Evolutionary conservation across 2,329 filamentous ascomycete species (phyloP).

Genomic region (Aspergillus luchuensis): DNA sequence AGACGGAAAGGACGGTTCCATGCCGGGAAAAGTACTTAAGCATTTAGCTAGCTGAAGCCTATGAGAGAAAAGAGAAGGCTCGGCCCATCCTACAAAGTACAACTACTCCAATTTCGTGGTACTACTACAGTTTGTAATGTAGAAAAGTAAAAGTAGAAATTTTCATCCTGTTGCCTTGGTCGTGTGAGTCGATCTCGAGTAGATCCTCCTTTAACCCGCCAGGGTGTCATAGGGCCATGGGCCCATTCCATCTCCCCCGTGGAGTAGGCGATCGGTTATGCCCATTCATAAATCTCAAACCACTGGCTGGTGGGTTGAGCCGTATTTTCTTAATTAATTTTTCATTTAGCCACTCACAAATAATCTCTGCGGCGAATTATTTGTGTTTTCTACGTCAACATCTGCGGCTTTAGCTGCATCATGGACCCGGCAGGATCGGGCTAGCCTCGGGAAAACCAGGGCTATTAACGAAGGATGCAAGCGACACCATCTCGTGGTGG

Average conservation of each 20-base stretch:
- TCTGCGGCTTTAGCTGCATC: neutral
- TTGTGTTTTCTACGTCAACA: neutral
- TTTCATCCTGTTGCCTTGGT: neutral
- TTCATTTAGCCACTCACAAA: neutral
- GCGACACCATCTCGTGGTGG: neutral
- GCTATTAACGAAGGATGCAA: neutral
- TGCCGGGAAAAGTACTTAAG: neutral
- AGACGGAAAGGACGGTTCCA: neutral
- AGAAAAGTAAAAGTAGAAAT: neutral
- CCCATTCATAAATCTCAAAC: slow-evolving; percentile 1
- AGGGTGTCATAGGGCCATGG: neutral
- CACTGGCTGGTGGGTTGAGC: neutral
- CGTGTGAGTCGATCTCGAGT: neutral
- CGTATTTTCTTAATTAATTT: neutral
- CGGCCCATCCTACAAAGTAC: neutral
- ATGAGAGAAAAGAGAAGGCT: neutral
- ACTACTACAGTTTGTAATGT: no score
- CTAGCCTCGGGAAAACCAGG: neutral
- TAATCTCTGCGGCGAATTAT: neutral
- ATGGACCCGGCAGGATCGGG: neutral
- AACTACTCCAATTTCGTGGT: no score
- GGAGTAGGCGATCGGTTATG: neutral
- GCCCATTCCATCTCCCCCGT: neutral
- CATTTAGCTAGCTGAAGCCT: neutral
- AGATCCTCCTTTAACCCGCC: neutral